These are phyloP conservation scores for Arbutus unedo DNA, from an alignment of 148 eudicot genomes.

Conservation along the genomic window DNA sequence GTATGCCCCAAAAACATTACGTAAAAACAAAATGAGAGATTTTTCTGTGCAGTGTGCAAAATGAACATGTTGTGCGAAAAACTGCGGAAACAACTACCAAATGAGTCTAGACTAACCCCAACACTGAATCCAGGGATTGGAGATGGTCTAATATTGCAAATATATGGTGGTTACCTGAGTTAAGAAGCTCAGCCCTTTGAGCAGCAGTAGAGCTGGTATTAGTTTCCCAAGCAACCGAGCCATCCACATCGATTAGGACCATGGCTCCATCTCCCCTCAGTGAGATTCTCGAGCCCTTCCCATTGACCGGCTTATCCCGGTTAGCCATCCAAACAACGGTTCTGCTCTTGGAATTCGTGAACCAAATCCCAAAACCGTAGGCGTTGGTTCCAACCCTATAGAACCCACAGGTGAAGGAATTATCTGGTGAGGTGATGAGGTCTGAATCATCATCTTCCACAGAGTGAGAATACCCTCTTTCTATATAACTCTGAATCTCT, in stretches of 20 bases:
- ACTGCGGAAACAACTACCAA: too few relatives aligned
- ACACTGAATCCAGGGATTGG: too few relatives aligned
- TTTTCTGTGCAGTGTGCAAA: too few relatives aligned
- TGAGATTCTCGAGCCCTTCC: conserved; percentile 24
- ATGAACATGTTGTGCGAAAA: too few relatives aligned
- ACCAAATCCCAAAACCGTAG: conserved; percentile 44
- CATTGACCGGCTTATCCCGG: conserved; percentile 41
- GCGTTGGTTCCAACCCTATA: conserved; percentile 31
- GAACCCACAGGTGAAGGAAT: conserved; percentile 42
- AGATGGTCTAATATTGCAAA: too few relatives aligned
- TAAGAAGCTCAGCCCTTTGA: conserved; percentile 31
- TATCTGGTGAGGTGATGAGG: conserved; percentile 26
- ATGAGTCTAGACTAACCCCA: too few relatives aligned
- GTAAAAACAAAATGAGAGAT: too few relatives aligned
- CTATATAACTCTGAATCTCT: conserved; percentile 7
- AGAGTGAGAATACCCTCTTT: conserved; percentile 32
- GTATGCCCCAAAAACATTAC: too few relatives aligned
- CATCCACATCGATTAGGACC: conserved; percentile 39
- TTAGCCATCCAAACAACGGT: conserved; percentile 48
- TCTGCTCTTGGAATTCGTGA: conserved; percentile 28
- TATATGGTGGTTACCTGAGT: neutral
- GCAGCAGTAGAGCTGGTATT: conserved; percentile 32
- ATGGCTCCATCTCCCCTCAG: conserved; percentile 27
- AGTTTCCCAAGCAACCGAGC: conserved; percentile 39
- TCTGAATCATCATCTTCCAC: conserved; percentile 25